Conservation (phyloP, 2,329 filamentous ascomycete genomes). For the Colletotrichum sp. region DNA sequence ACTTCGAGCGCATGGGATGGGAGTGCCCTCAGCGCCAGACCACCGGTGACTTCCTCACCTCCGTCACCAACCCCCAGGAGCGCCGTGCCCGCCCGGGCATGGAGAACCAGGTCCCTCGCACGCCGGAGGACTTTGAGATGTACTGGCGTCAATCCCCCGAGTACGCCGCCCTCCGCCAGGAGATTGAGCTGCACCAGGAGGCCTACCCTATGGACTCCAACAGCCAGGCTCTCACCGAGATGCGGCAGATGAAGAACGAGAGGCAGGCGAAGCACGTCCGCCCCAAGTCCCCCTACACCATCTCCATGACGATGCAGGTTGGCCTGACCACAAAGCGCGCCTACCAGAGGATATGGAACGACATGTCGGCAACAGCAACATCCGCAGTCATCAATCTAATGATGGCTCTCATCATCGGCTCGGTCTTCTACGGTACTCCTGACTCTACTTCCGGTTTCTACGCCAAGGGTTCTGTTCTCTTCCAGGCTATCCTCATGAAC, state of each 20-base stretch:
- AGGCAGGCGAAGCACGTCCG: constrained; percentile 59
- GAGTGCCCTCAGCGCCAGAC: constrained; percentile 70
- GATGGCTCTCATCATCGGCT: constrained; percentile 66
- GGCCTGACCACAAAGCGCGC: constrained; percentile 54
- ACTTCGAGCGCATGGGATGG: constrained; percentile 74
- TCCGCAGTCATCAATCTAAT: constrained; percentile 53
- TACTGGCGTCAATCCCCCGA: constrained; percentile 52
- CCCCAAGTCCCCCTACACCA: constrained; percentile 61
- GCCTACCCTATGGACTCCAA: constrained; percentile 47
- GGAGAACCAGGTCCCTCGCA: constrained; percentile 67
- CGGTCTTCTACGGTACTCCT: constrained; percentile 60
- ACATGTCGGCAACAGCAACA: constrained; percentile 52
- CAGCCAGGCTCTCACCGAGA: constrained; percentile 39
- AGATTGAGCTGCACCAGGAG: constrained; percentile 57
- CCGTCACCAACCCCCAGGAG: constrained; percentile 69
- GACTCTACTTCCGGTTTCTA: constrained; percentile 57
- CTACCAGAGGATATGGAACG: constrained; percentile 57
- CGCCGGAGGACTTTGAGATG: constrained; percentile 70
- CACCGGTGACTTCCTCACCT: constrained; percentile 73
- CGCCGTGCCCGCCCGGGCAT: constrained; percentile 60
- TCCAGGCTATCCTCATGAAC: constrained; percentile 66
- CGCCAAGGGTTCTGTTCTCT: constrained; percentile 60
- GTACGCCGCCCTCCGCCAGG: constrained; percentile 43
- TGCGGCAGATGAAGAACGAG: constrained; percentile 53
- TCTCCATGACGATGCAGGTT: constrained; percentile 60